A percentile compares a stretch with the other conserved stretches of the same genome.
These are phyloP conservation scores for Hydnum rufescens DNA, from an alignment of 768 basidiomycete genomes.

Conservation along the genomic window DNA sequence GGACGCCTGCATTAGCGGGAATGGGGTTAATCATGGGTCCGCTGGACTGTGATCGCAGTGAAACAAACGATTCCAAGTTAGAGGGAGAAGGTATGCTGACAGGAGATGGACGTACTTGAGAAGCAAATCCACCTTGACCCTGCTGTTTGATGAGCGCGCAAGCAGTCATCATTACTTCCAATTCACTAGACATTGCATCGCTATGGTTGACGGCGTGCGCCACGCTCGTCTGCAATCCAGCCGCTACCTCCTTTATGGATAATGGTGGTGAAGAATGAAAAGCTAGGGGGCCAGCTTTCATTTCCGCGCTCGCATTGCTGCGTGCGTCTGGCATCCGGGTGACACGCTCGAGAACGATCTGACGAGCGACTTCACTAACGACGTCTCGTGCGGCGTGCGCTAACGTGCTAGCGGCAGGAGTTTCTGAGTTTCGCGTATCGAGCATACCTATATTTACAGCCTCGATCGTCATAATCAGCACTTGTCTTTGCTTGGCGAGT, in stretches of 20 bases:
- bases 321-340: too few relatives aligned
- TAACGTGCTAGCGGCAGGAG: constrained; percentile 20
- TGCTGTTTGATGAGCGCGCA: neutral
- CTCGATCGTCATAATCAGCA: constrained; percentile 48
- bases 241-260: constrained; percentile 34
- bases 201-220: constrained; percentile 65
- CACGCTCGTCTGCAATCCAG: constrained; percentile 59
- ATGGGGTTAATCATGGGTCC: too few relatives aligned
- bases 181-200: constrained; percentile 51
- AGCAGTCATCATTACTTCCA: constrained; percentile 58
- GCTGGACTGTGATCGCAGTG: too few relatives aligned
- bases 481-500: constrained; percentile 64
- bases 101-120: too few relatives aligned
- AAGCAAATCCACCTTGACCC: neutral
- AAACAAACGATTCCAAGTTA: too few relatives aligned
- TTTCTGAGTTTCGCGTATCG: constrained; percentile 27
- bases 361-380: constrained; percentile 54
- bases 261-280: constrained; percentile 15
- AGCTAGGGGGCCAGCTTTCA: constrained; percentile 22
- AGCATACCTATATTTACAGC: constrained; percentile 53
- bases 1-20: too few relatives aligned
- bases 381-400: constrained; percentile 66
- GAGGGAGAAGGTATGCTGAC: too few relatives aligned
- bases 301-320: constrained; percentile 16
- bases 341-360: constrained; percentile 35